Evolutionary conservation across 2,329 filamentous ascomycete genomes (phyloP), one percentile per base, ranked within the genome.

Genomic region (Neopestalotiopsis rosae): DNA sequence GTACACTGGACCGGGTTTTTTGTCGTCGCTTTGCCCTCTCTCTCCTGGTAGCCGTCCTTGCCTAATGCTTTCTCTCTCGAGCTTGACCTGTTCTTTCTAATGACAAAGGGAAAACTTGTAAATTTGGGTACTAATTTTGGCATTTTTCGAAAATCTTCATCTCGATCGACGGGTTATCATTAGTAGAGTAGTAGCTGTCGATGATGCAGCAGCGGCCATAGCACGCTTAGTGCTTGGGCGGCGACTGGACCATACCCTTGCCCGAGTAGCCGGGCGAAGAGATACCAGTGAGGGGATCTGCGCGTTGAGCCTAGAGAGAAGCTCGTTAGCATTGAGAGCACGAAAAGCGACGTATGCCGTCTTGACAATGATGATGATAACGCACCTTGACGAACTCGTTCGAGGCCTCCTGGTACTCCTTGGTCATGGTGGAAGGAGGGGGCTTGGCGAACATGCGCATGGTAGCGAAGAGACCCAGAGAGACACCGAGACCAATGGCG

Each of bases 321-420:
- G 34, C 10, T 20, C 34, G 45, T 67, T 56, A 69, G 63, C 30
- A 45, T 20, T 61, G 7, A 10, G 45, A 17, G 45, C 7, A 17
- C 17, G 45, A 52, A 17, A 20, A 61, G n/a, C 5, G 30, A 59
- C 10, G 58, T 57, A 34, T 13, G 45, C 7, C 7, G 40, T 66
- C 58, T 49, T 45, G n/a, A n/a, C n/a, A 28, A 59, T 38, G 10
- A 28, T 34, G 66, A 66, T 28, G 3, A n/a, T 38, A 57, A 84
- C 90, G 77, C 85, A 97, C 95, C 89, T 91, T 95, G 82, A 98
- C 88, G 83, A 93, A 96, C 87, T 98, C 96, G 84, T 99, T 97
- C 75, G 91, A 89, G 76, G 92, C 92, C 87, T 98, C 94, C 87
- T 99, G 94, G 90, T 93, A 98, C 85, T 99, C 96, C 88, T 94